Evolutionary conservation across 805 yeast genomes (phyloP).

Genomic region (Ogataea corticis): DNA sequence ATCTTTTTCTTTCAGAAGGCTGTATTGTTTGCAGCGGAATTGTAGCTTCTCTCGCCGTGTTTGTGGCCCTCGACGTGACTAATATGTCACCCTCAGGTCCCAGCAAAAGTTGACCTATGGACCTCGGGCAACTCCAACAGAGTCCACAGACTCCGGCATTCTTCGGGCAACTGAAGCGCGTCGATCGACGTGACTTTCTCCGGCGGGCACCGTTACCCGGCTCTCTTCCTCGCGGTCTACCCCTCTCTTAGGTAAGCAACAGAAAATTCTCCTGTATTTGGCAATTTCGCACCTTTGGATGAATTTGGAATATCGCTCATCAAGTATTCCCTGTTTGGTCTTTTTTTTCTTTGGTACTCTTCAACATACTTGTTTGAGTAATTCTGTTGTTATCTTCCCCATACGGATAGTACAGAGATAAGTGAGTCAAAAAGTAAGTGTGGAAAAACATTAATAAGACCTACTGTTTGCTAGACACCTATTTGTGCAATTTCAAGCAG

Average conservation of each 20-base stretch:
- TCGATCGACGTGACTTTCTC: too few species aligned
- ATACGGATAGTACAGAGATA: conserved; percentile 17
- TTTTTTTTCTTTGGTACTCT: conserved; percentile 17
- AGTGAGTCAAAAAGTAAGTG: conserved; percentile 16
- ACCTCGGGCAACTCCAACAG: too few species aligned
- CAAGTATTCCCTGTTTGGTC: conserved; percentile 23
- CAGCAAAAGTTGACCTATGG: too few species aligned
- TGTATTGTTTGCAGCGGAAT: too few species aligned
- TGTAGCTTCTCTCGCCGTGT: too few species aligned
- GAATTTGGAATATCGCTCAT: conserved; percentile 19
- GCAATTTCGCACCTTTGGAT: conserved; percentile 8
- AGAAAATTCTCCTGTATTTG: conserved; percentile 6
- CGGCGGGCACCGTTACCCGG: too few species aligned
- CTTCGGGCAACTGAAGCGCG: not conserved
- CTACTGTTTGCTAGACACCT: too few species aligned
- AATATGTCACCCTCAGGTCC: too few species aligned
- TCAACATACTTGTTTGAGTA: conserved; percentile 20
- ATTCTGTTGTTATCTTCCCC: conserved; percentile 16
- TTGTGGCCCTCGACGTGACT: too few species aligned
- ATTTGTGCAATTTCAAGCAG: too few species aligned
- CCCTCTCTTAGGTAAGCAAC: not conserved
- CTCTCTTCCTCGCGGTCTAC: not conserved
- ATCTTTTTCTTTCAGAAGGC: conserved; percentile 2
- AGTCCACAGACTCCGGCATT: not conserved
- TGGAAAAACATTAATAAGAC: not conserved